Conservation (phyloP, 805 yeast species). For the Pichia cephalocereana region DNA sequence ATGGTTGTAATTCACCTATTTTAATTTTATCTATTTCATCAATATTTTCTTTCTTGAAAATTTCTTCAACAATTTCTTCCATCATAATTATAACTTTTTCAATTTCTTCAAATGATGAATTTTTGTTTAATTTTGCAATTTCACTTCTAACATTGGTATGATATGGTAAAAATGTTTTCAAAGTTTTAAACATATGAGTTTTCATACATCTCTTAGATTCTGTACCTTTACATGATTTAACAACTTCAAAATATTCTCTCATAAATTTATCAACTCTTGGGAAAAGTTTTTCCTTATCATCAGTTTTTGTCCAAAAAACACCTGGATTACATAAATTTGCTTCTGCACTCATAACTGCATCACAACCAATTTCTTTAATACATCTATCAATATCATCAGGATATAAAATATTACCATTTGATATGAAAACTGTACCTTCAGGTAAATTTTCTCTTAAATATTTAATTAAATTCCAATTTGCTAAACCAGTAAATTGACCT, state of each 20-base stretch:
- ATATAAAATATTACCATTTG: conserved; percentile 91
- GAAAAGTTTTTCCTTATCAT: conserved; percentile 55
- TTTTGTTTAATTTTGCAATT: conserved; percentile 45
- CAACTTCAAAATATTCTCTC: conserved; percentile 84
- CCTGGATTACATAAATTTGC: conserved; percentile 94
- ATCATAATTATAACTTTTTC: conserved; percentile 49
- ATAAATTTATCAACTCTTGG: conserved; percentile 80
- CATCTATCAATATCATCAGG: conserved; percentile 77
- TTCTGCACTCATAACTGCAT: conserved; percentile 97
- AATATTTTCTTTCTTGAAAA: conserved; percentile 45
- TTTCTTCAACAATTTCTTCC: conserved; percentile 53
- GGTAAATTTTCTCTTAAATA: conserved; percentile 74
- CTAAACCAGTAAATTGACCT: conserved; percentile 92
- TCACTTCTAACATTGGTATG: conserved; percentile 73
- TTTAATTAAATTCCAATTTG: conserved; percentile 79
- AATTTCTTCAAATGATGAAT: conserved; percentile 36
- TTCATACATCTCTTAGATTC: conserved; percentile 84
- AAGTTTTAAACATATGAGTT: conserved; percentile 80
- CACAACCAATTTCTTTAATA: conserved; percentile 53
- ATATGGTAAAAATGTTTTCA: conserved; percentile 68
- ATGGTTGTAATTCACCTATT: conserved; percentile 43
- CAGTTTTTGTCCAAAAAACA: conserved; percentile 52
- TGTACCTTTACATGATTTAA: conserved; percentile 46
- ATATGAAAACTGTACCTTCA: conserved; percentile 74
- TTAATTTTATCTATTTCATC: conserved; percentile 45